Percentiles rank a stretch among this genome's conserved stretches.
These are phyloP conservation scores for Hordeum marinum DNA, from an alignment of 176 grass and related monocot genomes.

Conservation along the genomic window DNA sequence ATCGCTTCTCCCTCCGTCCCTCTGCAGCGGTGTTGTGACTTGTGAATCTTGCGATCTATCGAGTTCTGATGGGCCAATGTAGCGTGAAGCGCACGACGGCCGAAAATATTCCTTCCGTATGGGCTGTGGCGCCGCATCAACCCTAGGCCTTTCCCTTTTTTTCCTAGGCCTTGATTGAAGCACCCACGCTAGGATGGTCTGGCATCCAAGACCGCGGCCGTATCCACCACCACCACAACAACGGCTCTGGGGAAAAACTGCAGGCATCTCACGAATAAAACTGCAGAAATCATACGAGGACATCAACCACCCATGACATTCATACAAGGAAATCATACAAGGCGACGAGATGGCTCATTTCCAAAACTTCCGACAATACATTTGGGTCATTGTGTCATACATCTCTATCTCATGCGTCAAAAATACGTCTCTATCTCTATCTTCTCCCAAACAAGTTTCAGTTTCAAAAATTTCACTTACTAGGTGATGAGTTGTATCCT, in stretches of 20 bases:
- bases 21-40: background rate
- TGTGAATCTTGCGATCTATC: background rate
- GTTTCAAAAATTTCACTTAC: background rate
- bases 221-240: background rate
- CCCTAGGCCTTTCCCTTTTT: background rate
- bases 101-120: slow-evolving; percentile 12
- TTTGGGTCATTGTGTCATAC: background rate
- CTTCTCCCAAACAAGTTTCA: background rate
- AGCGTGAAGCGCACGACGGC: background rate
- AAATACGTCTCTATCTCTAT: background rate
- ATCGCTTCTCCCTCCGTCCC: background rate
- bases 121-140: too few species aligned
- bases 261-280: background rate
- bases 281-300: background rate
- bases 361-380: too few species aligned
- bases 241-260: background rate
- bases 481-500: background rate
- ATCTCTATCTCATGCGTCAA: too few species aligned
- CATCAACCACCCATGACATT: too few species aligned
- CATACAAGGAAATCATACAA: too few species aligned
- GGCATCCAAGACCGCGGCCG: background rate
- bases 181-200: background rate
- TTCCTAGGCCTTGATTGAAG: background rate
- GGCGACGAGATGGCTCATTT: too few species aligned
- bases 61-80: background rate